These are phyloP conservation scores for Babjeviella inositovora DNA, from an alignment of 805 yeast species.

Conservation along the genomic window DNA sequence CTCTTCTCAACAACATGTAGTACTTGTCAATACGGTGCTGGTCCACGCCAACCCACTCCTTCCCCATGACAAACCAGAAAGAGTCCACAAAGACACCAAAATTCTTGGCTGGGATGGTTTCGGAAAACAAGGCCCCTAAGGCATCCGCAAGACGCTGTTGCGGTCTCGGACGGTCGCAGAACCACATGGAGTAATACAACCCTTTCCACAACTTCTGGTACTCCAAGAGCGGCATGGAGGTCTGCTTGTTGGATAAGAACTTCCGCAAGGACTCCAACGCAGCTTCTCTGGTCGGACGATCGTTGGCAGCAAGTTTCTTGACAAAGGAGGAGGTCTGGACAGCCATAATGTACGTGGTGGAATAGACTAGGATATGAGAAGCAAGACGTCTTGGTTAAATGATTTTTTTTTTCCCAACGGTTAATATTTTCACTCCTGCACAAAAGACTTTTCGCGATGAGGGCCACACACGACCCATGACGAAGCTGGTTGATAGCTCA, in stretches of 20 bases:
- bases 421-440: no score
- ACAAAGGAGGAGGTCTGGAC: conserved; percentile 41
- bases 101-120: conserved; percentile 20
- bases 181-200: conserved; percentile 93
- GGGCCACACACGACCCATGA: no score
- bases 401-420: no score
- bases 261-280: conserved; percentile 52
- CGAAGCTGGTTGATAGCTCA: no score
- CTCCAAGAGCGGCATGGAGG: conserved; percentile 30
- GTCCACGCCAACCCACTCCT: conserved; percentile 79
- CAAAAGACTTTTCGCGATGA: no score
- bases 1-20: conserved; percentile 66
- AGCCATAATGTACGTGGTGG: no score
- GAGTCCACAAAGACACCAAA: conserved; percentile 43
- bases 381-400: no score
- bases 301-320: conserved; percentile 71
- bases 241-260: conserved; percentile 26
- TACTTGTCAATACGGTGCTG: conserved; percentile 81
- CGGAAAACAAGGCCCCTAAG: conserved; percentile 41
- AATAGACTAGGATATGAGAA: no score
- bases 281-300: conserved; percentile 55
- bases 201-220: conserved; percentile 90
- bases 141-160: conserved; percentile 74
- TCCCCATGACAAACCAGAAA: conserved; percentile 65
- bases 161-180: conserved; percentile 82